Evolutionary conservation across 2,329 filamentous ascomycete genomes (phyloP).

Genomic region (Phoma sp.): DNA sequence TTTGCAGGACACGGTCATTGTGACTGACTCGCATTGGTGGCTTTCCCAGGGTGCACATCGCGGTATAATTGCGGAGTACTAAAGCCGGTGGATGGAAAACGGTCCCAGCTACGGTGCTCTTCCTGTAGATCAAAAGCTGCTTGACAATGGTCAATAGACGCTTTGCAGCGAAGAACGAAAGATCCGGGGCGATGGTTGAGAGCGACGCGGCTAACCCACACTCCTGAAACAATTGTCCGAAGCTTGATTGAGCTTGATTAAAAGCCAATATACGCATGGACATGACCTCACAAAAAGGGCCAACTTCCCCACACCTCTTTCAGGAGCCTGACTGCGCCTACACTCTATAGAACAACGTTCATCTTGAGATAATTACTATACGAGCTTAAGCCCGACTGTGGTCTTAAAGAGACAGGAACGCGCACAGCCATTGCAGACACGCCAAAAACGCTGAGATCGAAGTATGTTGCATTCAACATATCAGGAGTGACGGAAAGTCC

Average conservation of each 20-base stretch:
- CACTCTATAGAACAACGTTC: too few species aligned
- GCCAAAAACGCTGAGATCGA: too few species aligned
- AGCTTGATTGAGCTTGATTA: conserved; percentile 32
- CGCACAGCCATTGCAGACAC: too few species aligned
- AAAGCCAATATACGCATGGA: conserved; percentile 23
- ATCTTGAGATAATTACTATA: background rate
- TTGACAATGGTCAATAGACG: conserved; percentile 7
- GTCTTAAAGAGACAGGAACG: too few species aligned
- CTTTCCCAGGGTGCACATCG: conserved; percentile 1
- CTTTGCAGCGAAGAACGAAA: conserved; percentile 5
- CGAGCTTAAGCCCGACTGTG: too few species aligned
- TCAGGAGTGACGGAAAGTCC: too few species aligned
- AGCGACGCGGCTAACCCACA: conserved; percentile 18
- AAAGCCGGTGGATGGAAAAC: conserved; percentile 11
- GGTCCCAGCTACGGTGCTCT: background rate
- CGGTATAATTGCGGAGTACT: conserved; percentile 4
- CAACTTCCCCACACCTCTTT: too few species aligned
- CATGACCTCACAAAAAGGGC: too few species aligned
- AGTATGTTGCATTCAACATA: too few species aligned
- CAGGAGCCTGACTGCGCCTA: too few species aligned
- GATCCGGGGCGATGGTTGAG: conserved; percentile 11
- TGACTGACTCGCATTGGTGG: conserved; percentile 23
- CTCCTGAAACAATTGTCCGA: conserved; percentile 26
- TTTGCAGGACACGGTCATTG: background rate
- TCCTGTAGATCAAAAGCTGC: conserved; percentile 4